Conservation (phyloP, 345 rosid genomes). For the Brassica napus region Da-Ae NC_063435.1:22341501-22342000, state of each 20-base stretch:
- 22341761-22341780: slow-evolving; percentile 31
- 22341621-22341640: slow-evolving; percentile 16
- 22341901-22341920: too few relatives aligned
- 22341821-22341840: slow-evolving; percentile 13
- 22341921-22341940: too few relatives aligned
- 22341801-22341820: slow-evolving; percentile 27
- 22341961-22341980: not conserved
- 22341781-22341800: slow-evolving; percentile 51
- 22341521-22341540: too few relatives aligned
- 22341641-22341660: slow-evolving; percentile 89
- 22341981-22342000: not conserved
- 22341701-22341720: slow-evolving; percentile 75
- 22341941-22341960: not conserved
- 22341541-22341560: too few relatives aligned
- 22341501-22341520: too few relatives aligned
- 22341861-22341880: not conserved
- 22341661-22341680: slow-evolving; percentile 67
- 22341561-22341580: too few relatives aligned
- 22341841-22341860: slow-evolving; percentile 40
- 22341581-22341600: too few relatives aligned
- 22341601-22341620: too few relatives aligned
- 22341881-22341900: not conserved
- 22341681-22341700: slow-evolving; percentile 87
- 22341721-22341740: slow-evolving; percentile 82
- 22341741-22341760: slow-evolving; percentile 78